Base-by-base conservation (phyloP, 805 yeast genomes). In the Saccharomycopsis microspora region DNA sequence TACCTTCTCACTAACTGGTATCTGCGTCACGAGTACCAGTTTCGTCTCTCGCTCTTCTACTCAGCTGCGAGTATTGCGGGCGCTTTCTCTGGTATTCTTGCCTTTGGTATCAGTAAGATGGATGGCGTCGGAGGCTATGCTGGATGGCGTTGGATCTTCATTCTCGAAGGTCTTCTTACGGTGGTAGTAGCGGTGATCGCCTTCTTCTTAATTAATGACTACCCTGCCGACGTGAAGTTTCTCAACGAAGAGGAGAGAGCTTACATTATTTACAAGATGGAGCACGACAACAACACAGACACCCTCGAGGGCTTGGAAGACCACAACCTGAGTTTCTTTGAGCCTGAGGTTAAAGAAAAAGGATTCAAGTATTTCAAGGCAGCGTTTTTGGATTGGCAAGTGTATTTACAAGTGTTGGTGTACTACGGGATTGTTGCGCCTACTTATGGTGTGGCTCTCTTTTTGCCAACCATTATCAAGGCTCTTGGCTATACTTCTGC, bases 151-250 rank as follows among this genome's bases (percentile, higher is more conserved):
- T 77, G 78, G 74, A 64, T 76, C 52, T 77, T 67, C 57, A 65
- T 77, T 49, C 65, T 78, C 41, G 82, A 77, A 55, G 78, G 74
- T 28, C 56, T 66, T 19, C 57, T 61, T 37, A 69, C 74, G 1
- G 57, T 55, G 8, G 52, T 56, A 27, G 50, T 63, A 32, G 67
- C 69, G 6, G n/a, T 64, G 11, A 5, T 60, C 5, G 50, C 67
- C 39, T 68, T 55, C 57, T 78, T 80, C 57, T 57, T 70, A 41
- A 69, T 82, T 50, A 73, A 83, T 27, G 85, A 82, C 60, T 81
- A 80, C 70, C 88, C 88, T 3, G 87, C 80, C 60, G 74, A 76
- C 51, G 75, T 80, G 11, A 66, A 71, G 57, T 80, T 72, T 57
- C 57, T 78, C 45, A 70, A 64, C 27, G 64, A 59, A 1, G 70